phyloP scores from a whole-genome alignment of 352 stramenopile species.

The Halophytophthora polymorphica region DNA sequence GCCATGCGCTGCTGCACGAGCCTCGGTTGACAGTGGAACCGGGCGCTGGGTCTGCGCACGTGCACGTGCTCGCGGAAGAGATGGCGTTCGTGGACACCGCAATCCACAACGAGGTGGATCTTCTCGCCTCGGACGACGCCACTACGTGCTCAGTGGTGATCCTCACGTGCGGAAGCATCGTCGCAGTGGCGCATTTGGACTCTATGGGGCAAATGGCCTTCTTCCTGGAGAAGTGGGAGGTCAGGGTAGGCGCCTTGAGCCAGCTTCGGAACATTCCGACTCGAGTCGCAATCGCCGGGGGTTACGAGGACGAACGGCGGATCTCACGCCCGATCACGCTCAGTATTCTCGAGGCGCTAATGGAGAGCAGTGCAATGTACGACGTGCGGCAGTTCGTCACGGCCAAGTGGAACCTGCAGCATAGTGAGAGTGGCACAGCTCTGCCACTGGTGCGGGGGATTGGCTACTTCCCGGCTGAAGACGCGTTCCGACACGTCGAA shows the following conservation, averaged over 20 bases:
- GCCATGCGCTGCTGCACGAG: conserved; percentile 8
- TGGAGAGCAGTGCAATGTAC: conserved; percentile 10
- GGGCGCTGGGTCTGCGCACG: conserved; percentile 8
- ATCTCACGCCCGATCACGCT: conserved; percentile 18
- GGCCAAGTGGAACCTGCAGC: conserved; percentile 16
- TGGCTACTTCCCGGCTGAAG: conserved; percentile 23
- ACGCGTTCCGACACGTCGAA: conserved; percentile 14
- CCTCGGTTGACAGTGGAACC: conserved; percentile 18
- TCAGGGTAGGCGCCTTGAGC: not conserved
- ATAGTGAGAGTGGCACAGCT: conserved; percentile 6
- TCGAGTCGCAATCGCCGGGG: conserved; percentile 17
- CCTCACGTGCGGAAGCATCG: conserved; percentile 11
- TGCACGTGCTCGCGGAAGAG: conserved; percentile 24
- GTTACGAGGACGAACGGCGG: conserved; percentile 22
- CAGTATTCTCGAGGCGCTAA: conserved; percentile 17
- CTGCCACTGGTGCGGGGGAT: conserved; percentile 20
- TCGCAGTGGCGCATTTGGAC: conserved; percentile 21
- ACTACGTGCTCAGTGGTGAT: conserved; percentile 30
- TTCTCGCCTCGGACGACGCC: conserved; percentile 27
- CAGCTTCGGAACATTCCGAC: no score
- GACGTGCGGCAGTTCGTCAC: conserved; percentile 18
- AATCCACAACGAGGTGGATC: conserved; percentile 13
- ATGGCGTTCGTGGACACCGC: conserved; percentile 20
- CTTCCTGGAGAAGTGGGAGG: conserved; percentile 26
- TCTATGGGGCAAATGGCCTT: conserved; percentile 18